Base-by-base conservation (phyloP, 768 basidiomycete genomes). In the Mycena haematopus region DNA sequence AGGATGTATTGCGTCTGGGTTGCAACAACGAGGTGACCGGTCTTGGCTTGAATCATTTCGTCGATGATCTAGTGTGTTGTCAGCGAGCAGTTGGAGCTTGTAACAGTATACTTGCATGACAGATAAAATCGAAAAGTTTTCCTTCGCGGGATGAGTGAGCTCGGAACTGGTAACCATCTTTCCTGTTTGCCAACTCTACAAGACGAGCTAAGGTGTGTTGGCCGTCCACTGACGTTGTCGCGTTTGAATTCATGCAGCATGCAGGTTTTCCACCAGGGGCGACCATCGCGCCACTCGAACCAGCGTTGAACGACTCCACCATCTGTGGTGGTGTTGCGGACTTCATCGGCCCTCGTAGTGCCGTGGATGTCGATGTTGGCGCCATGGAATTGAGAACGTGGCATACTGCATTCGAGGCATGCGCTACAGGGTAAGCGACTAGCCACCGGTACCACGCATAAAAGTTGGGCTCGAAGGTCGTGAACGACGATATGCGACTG, bases 101-200 rank as follows among this genome's bases (percentile, higher is more conserved):
- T 52, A 52, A 52, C 31, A 35, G 50, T 52, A 33, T 21, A 52
- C 50, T 52, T 33, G 50, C 50, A 31, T 52, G 31, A 14, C 50
- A 33, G 33, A 52, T 9, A 14, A 52, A 33, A 29, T 35, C 35
- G 21, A 33, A 35, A 36, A 52, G n/a, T 19, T 35, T 52, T 47
- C 46, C 46, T 47, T 47, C 25, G 15, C 27, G 24, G 25, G 46
- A 47, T 47, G 15, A 25, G 14, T 27, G 27, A 13, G 46, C 27
- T 47, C 25, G 24, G 25, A 47, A 47, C 17, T 47, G 11, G 46
- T 47, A 47, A 47, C 46, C 46, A 25, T 42, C 40, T 42, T 10
- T 42, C 40, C 14, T 42, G 19, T n/a, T 42, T 42, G 17, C 40
- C 40, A 42, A n/a, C 40, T 17, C 19, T 42, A 42, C 15, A 17